Base-by-base conservation (phyloP, 2,329 filamentous ascomycete genomes). In the Thelonectria olida region DNA sequence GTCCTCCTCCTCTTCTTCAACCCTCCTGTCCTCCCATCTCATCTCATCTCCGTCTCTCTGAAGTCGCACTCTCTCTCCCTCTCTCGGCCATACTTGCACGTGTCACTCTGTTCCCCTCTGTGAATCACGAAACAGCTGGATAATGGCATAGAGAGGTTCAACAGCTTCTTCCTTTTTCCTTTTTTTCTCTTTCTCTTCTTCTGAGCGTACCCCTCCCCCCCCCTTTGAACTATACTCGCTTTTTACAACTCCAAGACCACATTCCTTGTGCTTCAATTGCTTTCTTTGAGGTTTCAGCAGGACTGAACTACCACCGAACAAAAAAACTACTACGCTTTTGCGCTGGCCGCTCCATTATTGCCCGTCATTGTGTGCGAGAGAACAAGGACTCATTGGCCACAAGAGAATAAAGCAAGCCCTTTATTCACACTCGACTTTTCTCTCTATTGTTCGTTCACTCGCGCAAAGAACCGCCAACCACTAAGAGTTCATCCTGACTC, bases 251-350 rank as follows among this genome's bases (percentile, higher is more conserved):
- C n/a, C n/a, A n/a, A n/a, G n/a, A n/a, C 12, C 19, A 17, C 45
- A 60, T 61, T 63, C 58, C 58, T 69, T 67, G 67, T 69, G 61
- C 55, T 50, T 39, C 56, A 19, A 42, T 61, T 20, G n/a, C 47
- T 49, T 61, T 63, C 62, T 59, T 56, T 65, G 63, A 58, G 64
- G 63, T 52, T 52, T 70, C 70, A 72, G 70, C 70, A 50, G 70
- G 68, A 70, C 70, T 71, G 68, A 65, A 61, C 64, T 58, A 50
- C 10, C 31, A 31, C 5, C n/a, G n/a, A 54, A 27, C 27, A 47
- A 27, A 38, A 38, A 54, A 31, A 44, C 4, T 41, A 58, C 51
- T 45, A 58, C 63, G 58, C 49, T 55, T 55, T 54, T 59, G 54
- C 67, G 64, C 66, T 54, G 66, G 67, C 52, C 67, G 64, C 59